Conservation (phyloP, 1,139 yeast genomes). For the Debaryomycetaceae sp. region DNA sequence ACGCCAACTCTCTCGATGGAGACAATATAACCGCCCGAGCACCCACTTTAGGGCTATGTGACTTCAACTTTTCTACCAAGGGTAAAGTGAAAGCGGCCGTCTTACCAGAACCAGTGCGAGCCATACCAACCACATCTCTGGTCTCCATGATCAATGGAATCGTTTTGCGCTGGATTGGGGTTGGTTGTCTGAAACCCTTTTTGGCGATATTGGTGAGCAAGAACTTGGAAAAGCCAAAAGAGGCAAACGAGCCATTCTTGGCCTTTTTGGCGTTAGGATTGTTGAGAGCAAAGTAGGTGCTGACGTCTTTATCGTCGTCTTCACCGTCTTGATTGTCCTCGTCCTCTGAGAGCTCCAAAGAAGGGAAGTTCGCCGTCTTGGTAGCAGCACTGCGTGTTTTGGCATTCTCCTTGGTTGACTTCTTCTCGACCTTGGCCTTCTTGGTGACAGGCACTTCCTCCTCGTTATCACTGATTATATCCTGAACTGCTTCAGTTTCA, state of each 20-base stretch:
- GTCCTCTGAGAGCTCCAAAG: slow-evolving; percentile 64
- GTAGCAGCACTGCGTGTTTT: slow-evolving; percentile 5
- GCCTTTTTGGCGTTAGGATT: slow-evolving; percentile 55
- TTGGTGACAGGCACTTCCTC: slow-evolving; percentile 18
- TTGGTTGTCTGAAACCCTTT: slow-evolving; percentile 92
- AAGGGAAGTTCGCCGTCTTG: slow-evolving; percentile 44
- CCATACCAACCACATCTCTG: slow-evolving; percentile 98
- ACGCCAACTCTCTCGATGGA: slow-evolving; percentile 91
- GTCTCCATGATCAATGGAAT: slow-evolving; percentile 84
- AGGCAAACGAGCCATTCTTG: slow-evolving; percentile 81
- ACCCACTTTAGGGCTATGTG: slow-evolving; percentile 85
- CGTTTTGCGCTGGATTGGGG: slow-evolving; percentile 95
- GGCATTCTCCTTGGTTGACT: slow-evolving; percentile 9
- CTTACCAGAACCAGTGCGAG: slow-evolving; percentile 98
- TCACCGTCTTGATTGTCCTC: slow-evolving; percentile 46
- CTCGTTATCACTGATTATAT: slow-evolving; percentile 55
- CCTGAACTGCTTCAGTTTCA: slow-evolving; percentile 43
- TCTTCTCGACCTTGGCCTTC: slow-evolving; percentile 13
- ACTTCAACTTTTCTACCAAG: slow-evolving; percentile 75
- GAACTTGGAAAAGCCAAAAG: slow-evolving; percentile 80
- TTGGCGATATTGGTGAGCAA: slow-evolving; percentile 66
- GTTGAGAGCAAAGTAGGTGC: slow-evolving; percentile 32
- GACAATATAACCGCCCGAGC: slow-evolving; percentile 82
- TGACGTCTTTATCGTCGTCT: slow-evolving; percentile 39
- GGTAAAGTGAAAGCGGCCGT: slow-evolving; percentile 98